These are phyloP conservation scores for Hymenoscyphus scutula DNA, from an alignment of 2,329 filamentous ascomycete species.

Conservation along the genomic window DNA sequence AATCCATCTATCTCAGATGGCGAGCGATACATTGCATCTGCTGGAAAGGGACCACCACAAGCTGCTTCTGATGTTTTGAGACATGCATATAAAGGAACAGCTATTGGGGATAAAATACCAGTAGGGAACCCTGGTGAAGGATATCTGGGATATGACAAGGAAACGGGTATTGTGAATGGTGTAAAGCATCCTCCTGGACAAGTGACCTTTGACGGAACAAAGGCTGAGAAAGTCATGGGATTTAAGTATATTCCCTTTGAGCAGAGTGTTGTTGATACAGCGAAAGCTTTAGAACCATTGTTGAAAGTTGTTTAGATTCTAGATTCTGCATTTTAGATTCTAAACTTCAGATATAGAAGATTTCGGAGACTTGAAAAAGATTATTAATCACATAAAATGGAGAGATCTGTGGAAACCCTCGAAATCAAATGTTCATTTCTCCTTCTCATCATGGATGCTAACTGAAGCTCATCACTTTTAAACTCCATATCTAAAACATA, in stretches of 20 bases:
- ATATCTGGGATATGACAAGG: slow-evolving; percentile 35
- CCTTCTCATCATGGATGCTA: no score
- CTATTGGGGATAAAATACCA: slow-evolving; percentile 35
- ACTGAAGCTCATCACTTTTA: no score
- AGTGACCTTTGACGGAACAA: slow-evolving; percentile 30
- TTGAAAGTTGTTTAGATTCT: slow-evolving; percentile 5
- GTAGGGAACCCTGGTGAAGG: slow-evolving; percentile 41
- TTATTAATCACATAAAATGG: no score
- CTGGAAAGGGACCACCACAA: slow-evolving; percentile 38
- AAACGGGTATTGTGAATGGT: slow-evolving; percentile 22
- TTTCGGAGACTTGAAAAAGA: no score
- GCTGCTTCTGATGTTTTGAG: slow-evolving; percentile 44
- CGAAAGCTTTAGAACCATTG: slow-evolving; percentile 34
- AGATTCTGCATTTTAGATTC: background rate
- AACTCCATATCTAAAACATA: no score
- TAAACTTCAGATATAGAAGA: background rate
- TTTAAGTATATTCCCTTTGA: slow-evolving; percentile 30
- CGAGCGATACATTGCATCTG: slow-evolving; percentile 42
- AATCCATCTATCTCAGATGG: slow-evolving; percentile 39
- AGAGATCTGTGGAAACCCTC: no score
- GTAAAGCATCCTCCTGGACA: slow-evolving; percentile 21
- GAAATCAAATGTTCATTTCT: no score
- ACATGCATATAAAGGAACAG: slow-evolving; percentile 37
- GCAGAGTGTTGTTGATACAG: slow-evolving; percentile 38
- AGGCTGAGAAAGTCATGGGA: slow-evolving; percentile 32